Base-by-base conservation (phyloP, 1,139 yeast genomes). In the Blastobotrys apis region DNA sequence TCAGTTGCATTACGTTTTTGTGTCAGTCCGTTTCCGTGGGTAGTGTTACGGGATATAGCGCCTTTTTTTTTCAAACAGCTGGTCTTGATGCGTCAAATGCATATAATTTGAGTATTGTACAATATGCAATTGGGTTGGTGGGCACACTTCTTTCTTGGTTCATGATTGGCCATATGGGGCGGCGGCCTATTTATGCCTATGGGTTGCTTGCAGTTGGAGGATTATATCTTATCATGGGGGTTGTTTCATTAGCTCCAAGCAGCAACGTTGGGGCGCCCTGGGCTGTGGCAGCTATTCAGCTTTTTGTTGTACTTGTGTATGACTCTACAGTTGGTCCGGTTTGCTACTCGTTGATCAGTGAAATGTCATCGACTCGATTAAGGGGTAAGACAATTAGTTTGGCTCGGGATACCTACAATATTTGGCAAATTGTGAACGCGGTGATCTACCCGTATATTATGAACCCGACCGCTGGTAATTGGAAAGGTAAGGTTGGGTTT, bases 401-500 rank as follows among this genome's bases (percentile, higher is more conserved):
- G 50, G 75, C 81, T 2, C 70, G 80, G 64, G 69, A 70, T 55
- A 54, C 69, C 37, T 74, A 74, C 63, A 68, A 71, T 51, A 31
- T 72, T 39, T 63, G 71, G 29, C 72, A 71, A 38, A 69, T 77
- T 49, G 62, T 73, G 37, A 65, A 51, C 56, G 52, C 71, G 21
- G 60, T 74, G 35, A 60, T 73, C 33, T 67, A 69, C 44, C 81
- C 83, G 20, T 73, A 75, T 56, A 71, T 77, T 78, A 65, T 78
- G 57, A 76, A 76, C 59, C 75, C 79, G 2, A 68, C 73, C 16
- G 74, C 72, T 5, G 74, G 77, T 72, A 71, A 75, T 54, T 72
- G 78, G 78, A 68, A 69, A 46, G 82, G 78, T 33, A 77, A 77
- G 59, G 66, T 78, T 9, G 82, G 77, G 1, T 55, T 74, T 75